These are phyloP conservation scores for Neoascochyta sp. DNA, from an alignment of 2,329 filamentous ascomycete species.

Conservation along the genomic window DNA sequence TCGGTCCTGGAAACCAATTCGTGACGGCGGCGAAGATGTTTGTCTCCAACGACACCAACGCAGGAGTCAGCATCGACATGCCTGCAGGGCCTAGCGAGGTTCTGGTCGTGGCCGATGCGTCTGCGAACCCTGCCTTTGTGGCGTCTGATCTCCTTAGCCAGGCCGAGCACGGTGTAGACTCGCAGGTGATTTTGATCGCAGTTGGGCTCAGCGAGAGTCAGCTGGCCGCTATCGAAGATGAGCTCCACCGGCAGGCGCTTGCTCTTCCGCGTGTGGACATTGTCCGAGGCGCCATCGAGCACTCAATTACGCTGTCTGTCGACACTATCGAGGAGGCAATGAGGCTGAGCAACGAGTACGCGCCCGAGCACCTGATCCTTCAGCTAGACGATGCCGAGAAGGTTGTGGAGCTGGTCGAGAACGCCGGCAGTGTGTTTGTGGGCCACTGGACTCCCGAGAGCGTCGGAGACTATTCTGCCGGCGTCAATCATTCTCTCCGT, in stretches of 20 bases:
- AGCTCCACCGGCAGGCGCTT: conserved; percentile 82
- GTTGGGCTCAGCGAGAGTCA: conserved; percentile 71
- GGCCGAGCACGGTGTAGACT: conserved; percentile 94
- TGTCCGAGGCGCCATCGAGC: conserved; percentile 81
- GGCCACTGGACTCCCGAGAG: conserved; percentile 96
- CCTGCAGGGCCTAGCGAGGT: conserved; percentile 95
- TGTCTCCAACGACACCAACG: conserved; percentile 94
- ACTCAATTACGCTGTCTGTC: conserved; percentile 82
- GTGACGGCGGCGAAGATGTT: conserved; percentile 98
- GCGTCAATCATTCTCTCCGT: conserved; percentile 96
- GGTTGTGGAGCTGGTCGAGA: conserved; percentile 75
- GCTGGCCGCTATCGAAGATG: conserved; percentile 81
- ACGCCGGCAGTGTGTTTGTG: conserved; percentile 94
- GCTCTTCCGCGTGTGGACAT: conserved; percentile 89
- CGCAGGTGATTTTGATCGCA: conserved; percentile 87
- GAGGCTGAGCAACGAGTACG: conserved; percentile 86
- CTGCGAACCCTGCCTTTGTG: conserved; percentile 88
- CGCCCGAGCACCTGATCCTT: conserved; percentile 92
- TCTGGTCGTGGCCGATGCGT: conserved; percentile 86
- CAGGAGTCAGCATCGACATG: conserved; percentile 96
- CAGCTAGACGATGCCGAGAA: conserved; percentile 75
- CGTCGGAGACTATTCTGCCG: conserved; percentile 95
- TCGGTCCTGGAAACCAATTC: conserved; percentile 96
- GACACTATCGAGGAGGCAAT: conserved; percentile 72
- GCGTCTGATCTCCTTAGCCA: conserved; percentile 92